Evolutionary conservation across 768 basidiomycete species (phyloP).

Genomic region (Lentinula detonsa): DNA sequence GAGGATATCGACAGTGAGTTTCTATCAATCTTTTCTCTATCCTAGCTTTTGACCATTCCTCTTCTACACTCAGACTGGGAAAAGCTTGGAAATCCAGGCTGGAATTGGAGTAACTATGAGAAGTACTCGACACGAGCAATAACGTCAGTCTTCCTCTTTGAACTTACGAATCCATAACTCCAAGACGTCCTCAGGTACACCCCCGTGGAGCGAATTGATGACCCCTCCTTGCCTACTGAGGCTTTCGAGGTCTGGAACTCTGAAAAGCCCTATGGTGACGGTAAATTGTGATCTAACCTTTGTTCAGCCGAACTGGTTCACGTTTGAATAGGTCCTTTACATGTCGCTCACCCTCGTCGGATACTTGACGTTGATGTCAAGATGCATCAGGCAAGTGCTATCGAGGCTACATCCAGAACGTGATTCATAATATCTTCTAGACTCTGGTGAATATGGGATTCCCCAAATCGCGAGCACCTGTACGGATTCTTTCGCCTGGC

Average conservation of each 20-base stretch:
- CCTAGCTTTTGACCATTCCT: constrained; percentile 3
- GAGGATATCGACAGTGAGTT: constrained; percentile 24
- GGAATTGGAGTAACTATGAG: constrained; percentile 42
- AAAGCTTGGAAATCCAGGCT: constrained; percentile 47
- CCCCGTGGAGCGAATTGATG: neutral
- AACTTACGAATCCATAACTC: constrained; percentile 20
- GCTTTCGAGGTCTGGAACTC: neutral
- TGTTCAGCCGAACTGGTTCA: neutral
- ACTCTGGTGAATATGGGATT: constrained; percentile 9
- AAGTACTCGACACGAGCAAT: constrained; percentile 32
- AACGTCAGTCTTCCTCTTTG: constrained; percentile 20
- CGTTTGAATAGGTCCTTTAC: constrained; percentile 8
- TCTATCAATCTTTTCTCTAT: neutral
- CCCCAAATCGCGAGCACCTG: neutral
- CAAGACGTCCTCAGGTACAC: constrained; percentile 14
- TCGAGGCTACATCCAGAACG: neutral
- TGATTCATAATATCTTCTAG: neutral
- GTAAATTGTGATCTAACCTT: neutral
- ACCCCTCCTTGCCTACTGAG: neutral
- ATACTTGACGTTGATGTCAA: constrained; percentile 8
- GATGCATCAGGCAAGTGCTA: constrained; percentile 3
- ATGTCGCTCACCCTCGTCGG: constrained; percentile 7
- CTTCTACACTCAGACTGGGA: constrained; percentile 28
- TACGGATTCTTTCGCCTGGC: constrained; percentile 3
- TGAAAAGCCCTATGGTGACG: neutral